Conservation (phyloP, 2,329 filamentous ascomycete species). For the Zymoseptoria crescenta region DNA sequence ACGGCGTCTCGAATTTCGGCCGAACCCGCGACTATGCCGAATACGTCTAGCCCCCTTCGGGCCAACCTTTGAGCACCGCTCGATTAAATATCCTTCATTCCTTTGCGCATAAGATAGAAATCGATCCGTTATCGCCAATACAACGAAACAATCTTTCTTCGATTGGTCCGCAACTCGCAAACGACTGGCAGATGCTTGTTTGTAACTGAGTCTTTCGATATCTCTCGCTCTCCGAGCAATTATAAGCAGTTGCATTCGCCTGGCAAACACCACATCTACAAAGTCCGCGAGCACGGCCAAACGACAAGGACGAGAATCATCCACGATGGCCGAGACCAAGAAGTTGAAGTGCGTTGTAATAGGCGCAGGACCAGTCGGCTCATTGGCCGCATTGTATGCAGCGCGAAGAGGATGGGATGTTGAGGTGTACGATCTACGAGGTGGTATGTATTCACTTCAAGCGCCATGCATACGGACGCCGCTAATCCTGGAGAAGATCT, state of each 20-base stretch:
- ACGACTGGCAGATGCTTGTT: neutral
- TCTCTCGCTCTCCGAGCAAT: neutral
- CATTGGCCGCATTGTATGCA: slow-evolving; percentile 85
- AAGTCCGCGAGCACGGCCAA: slow-evolving; percentile 8
- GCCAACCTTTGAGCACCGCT: too few species aligned
- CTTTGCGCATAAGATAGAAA: neutral
- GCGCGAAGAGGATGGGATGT: slow-evolving; percentile 81
- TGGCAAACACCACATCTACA: neutral
- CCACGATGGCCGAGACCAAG: neutral
- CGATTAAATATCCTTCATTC: too few species aligned
- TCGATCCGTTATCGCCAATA: neutral
- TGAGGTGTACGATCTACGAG: slow-evolving; percentile 86
- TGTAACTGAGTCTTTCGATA: slow-evolving; percentile 2
- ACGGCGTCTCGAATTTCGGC: too few species aligned
- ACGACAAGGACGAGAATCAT: slow-evolving; percentile 8
- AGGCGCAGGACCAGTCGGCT: slow-evolving; percentile 87
- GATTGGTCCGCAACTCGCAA: neutral
- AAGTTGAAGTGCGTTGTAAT: slow-evolving; percentile 54
- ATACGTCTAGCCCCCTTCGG: too few species aligned
- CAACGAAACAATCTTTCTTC: neutral
- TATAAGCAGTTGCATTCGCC: neutral
- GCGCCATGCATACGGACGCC: neutral
- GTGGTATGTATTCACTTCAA: slow-evolving; percentile 52
- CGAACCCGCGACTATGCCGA: too few species aligned
- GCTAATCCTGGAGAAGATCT: slow-evolving; percentile 55